phyloP scores from a whole-genome alignment of 768 basidiomycete genomes.

The Boletus huronensis region DNA sequence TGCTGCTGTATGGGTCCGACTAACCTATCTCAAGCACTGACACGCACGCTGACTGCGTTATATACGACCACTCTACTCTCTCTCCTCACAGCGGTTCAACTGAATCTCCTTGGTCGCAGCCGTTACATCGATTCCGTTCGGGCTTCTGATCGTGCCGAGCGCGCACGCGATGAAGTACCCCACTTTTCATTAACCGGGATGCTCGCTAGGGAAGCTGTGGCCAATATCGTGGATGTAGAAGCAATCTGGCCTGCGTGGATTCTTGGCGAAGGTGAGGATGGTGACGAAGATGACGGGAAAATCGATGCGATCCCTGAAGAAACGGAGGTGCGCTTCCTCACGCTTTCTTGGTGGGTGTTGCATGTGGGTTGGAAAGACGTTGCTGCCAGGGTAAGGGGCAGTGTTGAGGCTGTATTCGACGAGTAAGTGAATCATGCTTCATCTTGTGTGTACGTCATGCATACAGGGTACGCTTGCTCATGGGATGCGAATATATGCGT shows the following conservation, averaged over 20 bases:
- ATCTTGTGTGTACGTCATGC: background rate
- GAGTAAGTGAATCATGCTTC: constrained; percentile 48
- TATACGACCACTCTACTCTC: constrained; percentile 85
- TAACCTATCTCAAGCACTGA: constrained; percentile 58
- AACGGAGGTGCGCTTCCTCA: constrained; percentile 76
- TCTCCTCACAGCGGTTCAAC: constrained; percentile 82
- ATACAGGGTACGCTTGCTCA: background rate
- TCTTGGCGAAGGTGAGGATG: constrained; percentile 23
- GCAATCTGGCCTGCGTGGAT: constrained; percentile 23
- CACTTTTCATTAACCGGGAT: constrained; percentile 29
- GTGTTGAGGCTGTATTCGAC: constrained; percentile 81
- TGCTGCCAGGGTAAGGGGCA: constrained; percentile 63
- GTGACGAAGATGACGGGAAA: constrained; percentile 27
- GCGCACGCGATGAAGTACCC: constrained; percentile 37
- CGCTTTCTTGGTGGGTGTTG: constrained; percentile 89
- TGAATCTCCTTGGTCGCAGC: constrained; percentile 76
- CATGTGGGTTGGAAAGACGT: constrained; percentile 91
- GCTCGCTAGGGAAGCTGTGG: constrained; percentile 23
- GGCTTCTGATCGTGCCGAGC: constrained; percentile 59
- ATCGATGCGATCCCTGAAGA: constrained; percentile 52
- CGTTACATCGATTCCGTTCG: constrained; percentile 74
- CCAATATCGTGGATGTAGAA: constrained; percentile 27
- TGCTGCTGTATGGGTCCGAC: background rate
- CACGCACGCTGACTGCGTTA: constrained; percentile 78
- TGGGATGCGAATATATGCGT: background rate